Evolutionary conservation across 2,329 filamentous ascomycete genomes (phyloP).

Genomic region (Alternaria arbusti): DNA sequence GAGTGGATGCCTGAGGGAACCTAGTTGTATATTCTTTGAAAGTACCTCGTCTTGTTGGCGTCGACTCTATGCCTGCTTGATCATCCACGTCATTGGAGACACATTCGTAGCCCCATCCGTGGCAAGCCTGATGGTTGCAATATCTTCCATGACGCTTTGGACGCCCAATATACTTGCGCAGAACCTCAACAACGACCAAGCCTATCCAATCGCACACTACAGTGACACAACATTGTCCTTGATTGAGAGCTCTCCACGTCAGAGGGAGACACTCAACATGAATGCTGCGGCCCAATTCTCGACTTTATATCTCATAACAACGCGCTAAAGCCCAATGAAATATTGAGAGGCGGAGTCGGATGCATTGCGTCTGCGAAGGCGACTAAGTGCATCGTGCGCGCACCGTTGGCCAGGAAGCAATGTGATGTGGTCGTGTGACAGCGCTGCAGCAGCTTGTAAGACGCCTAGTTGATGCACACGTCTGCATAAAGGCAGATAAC

Average conservation of each 20-base stretch:
- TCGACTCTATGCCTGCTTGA: neutral
- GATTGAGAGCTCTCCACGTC: neutral
- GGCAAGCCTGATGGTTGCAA: neutral
- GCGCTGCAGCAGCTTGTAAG: conserved; percentile 31
- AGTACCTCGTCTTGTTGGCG: neutral
- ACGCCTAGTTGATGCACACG: conserved; percentile 13
- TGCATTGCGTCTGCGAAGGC: conserved; percentile 43
- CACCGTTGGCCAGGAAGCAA: conserved; percentile 21
- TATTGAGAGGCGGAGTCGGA: conserved; percentile 45
- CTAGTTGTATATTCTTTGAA: neutral
- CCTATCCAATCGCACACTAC: neutral
- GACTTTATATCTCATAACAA: neutral
- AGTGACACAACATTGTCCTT: neutral
- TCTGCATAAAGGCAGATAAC: conserved; percentile 13
- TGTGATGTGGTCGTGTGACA: conserved; percentile 40
- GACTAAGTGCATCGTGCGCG: conserved; percentile 38
- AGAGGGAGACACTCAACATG: neutral
- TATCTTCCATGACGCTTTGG: neutral
- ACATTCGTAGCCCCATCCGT: neutral
- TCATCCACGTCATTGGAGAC: neutral
- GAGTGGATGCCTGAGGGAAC: neutral
- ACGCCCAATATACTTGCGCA: neutral
- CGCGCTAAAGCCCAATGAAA: conserved; percentile 25
- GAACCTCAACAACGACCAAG: neutral
- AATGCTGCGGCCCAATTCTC: neutral